These are phyloP conservation scores for Hygrocybe coccinea DNA, from an alignment of 768 basidiomycete species.

Conservation along the genomic window DNA sequence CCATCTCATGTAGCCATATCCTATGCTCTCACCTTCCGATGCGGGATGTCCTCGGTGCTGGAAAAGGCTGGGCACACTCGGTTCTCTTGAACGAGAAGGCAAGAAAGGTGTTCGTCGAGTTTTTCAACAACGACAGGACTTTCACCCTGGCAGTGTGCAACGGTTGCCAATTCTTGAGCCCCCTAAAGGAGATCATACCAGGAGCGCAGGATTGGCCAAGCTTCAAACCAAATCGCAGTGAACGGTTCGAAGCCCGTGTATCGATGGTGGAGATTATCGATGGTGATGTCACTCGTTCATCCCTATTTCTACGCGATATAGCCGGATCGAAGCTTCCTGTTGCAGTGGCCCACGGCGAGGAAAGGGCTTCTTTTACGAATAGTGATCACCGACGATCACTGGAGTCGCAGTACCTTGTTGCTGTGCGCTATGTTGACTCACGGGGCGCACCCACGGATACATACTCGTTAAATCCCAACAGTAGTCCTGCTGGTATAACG, in stretches of 20 bases:
- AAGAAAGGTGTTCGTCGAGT: slow-evolving; percentile 68
- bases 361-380: slow-evolving; percentile 58
- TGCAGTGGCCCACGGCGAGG: slow-evolving; percentile 94
- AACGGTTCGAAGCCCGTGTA: slow-evolving; percentile 86
- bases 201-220: slow-evolving; percentile 84
- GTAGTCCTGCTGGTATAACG: slow-evolving; percentile 79
- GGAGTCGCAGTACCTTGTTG: slow-evolving; percentile 52
- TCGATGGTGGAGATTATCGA: slow-evolving; percentile 74
- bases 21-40: slow-evolving; percentile 67
- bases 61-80: slow-evolving; percentile 98
- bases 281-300: slow-evolving; percentile 47
- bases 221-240: slow-evolving; percentile 84
- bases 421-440: slow-evolving; percentile 79
- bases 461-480: slow-evolving; percentile 84
- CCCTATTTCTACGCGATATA: slow-evolving; percentile 88
- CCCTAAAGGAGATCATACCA: slow-evolving; percentile 82
- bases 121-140: slow-evolving; percentile 78
- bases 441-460: slow-evolving; percentile 57
- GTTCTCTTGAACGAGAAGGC: slow-evolving; percentile 76
- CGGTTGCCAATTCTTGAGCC: slow-evolving; percentile 95
- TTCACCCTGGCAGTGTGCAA: slow-evolving; percentile 96
- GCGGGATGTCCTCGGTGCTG: slow-evolving; percentile 88
- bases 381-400: slow-evolving; percentile 32
- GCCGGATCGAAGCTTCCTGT: slow-evolving; percentile 84
- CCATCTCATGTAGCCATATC: slow-evolving; percentile 55